Conservation (phyloP, 768 basidiomycete genomes). For the Rhodocollybia butyracea region DNA sequence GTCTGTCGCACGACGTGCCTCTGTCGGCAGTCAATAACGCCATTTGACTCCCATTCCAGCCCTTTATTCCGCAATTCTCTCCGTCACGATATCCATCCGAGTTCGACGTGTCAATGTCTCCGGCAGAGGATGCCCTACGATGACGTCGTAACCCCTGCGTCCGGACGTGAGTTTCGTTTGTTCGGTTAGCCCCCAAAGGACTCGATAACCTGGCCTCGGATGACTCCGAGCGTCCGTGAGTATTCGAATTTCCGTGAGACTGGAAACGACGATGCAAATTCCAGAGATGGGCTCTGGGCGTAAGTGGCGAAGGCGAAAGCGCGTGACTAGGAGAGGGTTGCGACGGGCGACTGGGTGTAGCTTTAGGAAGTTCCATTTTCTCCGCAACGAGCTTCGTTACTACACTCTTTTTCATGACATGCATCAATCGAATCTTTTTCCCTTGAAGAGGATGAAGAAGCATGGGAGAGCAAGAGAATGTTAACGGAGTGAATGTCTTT, state of each 20-base stretch:
- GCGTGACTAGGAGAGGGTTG: background rate
- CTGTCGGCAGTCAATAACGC: background rate
- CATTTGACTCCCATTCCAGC: background rate
- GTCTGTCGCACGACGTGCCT: slow-evolving; percentile 9
- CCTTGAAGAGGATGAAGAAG: slow-evolving; percentile 34
- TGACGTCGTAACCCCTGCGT: slow-evolving; percentile 19
- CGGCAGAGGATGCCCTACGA: slow-evolving; percentile 46
- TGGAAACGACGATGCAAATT: slow-evolving; percentile 25
- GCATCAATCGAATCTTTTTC: slow-evolving; percentile 61
- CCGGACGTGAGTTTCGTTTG: background rate
- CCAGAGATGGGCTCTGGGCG: slow-evolving; percentile 12
- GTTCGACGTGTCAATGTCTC: slow-evolving; percentile 25
- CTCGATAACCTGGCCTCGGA: background rate
- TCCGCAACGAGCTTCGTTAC: slow-evolving; percentile 63
- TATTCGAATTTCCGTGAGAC: slow-evolving; percentile 17
- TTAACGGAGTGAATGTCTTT: slow-evolving; percentile 67
- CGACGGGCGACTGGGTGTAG: slow-evolving; percentile 6
- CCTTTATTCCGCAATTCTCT: background rate
- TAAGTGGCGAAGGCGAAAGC: background rate
- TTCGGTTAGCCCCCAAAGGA: background rate
- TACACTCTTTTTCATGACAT: slow-evolving; percentile 69
- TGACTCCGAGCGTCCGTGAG: background rate
- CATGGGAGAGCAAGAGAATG: slow-evolving; percentile 72
- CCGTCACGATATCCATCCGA: background rate
- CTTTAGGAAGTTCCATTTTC: slow-evolving; percentile 47